Evolutionary conservation across 163 green algal species (phyloP).

Genomic region (Scenedesmus sp.): DNA sequence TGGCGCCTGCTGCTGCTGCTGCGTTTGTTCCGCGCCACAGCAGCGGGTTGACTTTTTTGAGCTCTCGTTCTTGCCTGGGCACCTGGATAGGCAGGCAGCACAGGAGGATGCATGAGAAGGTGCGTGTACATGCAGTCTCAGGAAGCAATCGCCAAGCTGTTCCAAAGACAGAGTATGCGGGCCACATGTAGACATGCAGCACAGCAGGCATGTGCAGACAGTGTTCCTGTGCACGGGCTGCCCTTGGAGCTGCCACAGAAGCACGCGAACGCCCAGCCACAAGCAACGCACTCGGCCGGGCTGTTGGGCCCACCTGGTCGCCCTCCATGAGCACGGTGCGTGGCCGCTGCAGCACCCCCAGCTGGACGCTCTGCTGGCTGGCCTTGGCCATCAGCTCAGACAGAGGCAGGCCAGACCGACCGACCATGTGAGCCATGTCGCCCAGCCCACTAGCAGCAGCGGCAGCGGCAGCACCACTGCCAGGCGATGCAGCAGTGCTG

Average conservation of each 20-base stretch:
- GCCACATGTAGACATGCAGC: too few relatives aligned
- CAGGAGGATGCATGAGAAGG: neutral
- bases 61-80: neutral
- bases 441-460: neutral
- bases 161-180: too few relatives aligned
- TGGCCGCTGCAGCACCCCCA: constrained; percentile 51
- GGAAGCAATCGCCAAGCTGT: too few relatives aligned
- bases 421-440: constrained; percentile 21
- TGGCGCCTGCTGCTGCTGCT: neutral
- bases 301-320: constrained; percentile 70
- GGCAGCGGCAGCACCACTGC: constrained; percentile 20
- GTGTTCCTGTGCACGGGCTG: too few relatives aligned
- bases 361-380: constrained; percentile 55
- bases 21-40: constrained; percentile 24
- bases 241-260: too few relatives aligned
- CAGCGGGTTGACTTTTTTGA: constrained; percentile 22
- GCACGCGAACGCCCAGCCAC: too few relatives aligned
- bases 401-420: constrained; percentile 30
- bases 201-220: too few relatives aligned
- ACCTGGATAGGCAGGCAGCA: neutral
- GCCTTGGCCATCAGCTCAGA: constrained; percentile 55
- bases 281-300: too few relatives aligned
- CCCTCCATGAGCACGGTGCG: constrained; percentile 70
- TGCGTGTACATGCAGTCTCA: too few relatives aligned
- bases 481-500: neutral